phyloP scores from a whole-genome alignment of 805 yeast genomes.

The Wickerhamomyces subpelliculosus region DNA sequence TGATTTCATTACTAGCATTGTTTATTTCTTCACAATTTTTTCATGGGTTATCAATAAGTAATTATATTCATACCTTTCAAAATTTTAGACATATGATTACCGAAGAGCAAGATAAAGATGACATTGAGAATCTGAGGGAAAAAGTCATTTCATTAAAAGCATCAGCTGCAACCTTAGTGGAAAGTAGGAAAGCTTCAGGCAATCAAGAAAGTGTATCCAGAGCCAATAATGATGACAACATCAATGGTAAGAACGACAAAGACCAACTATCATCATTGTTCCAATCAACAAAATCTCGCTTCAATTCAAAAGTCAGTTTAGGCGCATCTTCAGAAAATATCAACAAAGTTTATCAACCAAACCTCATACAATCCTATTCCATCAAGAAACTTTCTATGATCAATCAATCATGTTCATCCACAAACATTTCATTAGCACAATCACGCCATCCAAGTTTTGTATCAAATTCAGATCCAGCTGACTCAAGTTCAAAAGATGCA shows the following conservation, averaged over 20 bases:
- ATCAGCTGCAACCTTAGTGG: conserved; percentile 22
- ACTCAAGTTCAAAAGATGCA: conserved; percentile 2
- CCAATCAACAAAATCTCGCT: neutral
- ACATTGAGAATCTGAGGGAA: neutral
- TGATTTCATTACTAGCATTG: neutral
- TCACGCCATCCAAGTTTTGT: neutral
- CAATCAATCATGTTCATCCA: conserved; percentile 16
- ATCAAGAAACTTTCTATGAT: conserved; percentile 17
- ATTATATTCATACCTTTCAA: neutral
- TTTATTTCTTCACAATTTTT: conserved; percentile 4
- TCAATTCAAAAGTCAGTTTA: neutral
- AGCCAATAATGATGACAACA: no score
- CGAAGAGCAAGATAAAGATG: neutral
- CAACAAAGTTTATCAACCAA: neutral
- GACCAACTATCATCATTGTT: neutral
- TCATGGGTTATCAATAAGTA: conserved; percentile 6
- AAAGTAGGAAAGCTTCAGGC: conserved; percentile 1
- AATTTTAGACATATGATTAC: neutral
- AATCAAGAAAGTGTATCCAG: no score
- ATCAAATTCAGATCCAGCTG: neutral
- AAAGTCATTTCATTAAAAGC: conserved; percentile 17
- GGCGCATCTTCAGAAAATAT: neutral
- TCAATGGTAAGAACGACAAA: neutral
- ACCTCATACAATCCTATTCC: conserved; percentile 5
- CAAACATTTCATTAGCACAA: conserved; percentile 1